Percentiles rank a stretch among this genome's conserved stretches.
Conservation (phyloP, 805 yeast species). For the Ogataea methanolica region DNA sequence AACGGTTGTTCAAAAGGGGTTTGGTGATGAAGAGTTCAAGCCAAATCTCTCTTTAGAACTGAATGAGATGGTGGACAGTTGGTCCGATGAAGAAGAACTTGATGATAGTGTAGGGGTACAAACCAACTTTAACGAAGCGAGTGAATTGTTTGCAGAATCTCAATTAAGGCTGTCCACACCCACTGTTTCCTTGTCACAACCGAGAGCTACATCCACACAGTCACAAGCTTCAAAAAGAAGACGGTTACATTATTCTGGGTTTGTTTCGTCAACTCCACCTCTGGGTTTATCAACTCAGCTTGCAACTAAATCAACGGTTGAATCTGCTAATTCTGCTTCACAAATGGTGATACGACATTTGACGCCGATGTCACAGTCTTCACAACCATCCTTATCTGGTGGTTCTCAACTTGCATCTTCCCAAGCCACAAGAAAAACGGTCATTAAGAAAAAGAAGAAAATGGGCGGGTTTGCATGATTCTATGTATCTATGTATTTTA, state of each 20-base stretch:
- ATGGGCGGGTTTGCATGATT: constrained; percentile 16
- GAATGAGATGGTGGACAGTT: constrained; percentile 11
- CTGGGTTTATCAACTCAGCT: not conserved
- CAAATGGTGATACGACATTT: not conserved
- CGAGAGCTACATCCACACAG: not conserved
- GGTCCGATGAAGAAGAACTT: constrained; percentile 12
- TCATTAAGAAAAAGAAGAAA: constrained; percentile 7
- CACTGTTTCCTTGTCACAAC: not conserved
- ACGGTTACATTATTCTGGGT: not conserved
- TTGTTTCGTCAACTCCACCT: not conserved
- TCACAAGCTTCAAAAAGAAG: not conserved
- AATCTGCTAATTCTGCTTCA: not conserved
- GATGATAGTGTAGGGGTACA: not conserved
- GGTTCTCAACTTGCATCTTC: constrained; percentile 2
- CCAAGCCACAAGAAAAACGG: constrained; percentile 1
- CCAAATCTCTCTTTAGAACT: constrained; percentile 6
- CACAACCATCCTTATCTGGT: not conserved
- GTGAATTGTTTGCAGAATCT: no score
- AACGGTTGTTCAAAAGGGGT: not conserved
- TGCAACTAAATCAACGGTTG: not conserved
- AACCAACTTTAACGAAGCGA: not conserved
- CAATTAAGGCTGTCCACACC: no score
- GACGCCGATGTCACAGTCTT: not conserved
- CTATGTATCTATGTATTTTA: not conserved
- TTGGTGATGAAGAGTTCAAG: constrained; percentile 1